phyloP scores from a whole-genome alignment of 768 basidiomycete genomes.

The Boletus tomentosulus region DNA sequence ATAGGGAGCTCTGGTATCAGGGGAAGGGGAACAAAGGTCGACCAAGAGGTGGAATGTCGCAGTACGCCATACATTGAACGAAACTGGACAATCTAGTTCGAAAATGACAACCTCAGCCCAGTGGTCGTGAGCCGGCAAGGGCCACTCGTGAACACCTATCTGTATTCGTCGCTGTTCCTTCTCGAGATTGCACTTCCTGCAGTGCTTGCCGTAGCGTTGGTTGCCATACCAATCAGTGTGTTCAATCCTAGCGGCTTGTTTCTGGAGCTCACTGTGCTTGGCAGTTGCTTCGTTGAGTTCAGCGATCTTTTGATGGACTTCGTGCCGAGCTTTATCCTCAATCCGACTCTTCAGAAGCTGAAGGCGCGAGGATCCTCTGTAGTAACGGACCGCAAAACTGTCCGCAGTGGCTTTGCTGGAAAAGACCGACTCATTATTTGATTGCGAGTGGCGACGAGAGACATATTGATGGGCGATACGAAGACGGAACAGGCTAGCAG shows the following conservation, averaged over 20 bases:
- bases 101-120: too few species aligned
- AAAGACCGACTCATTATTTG: constrained; percentile 32
- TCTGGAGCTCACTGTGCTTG: constrained; percentile 14
- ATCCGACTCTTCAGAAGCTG: constrained; percentile 28
- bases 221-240: background rate
- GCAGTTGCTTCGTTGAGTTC: constrained; percentile 27
- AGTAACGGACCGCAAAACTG: constrained; percentile 29
- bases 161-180: too few species aligned
- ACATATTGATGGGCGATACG: constrained; percentile 29
- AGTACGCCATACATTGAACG: too few species aligned
- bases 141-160: too few species aligned
- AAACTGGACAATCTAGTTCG: too few species aligned
- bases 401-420: constrained; percentile 5
- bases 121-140: too few species aligned
- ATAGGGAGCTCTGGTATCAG: background rate
- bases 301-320: constrained; percentile 19
- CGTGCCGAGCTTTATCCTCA: constrained; percentile 17
- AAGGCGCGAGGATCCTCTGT: background rate
- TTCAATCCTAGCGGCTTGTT: background rate
- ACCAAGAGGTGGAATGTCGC: too few species aligned
- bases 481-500: constrained; percentile 27
- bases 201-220: background rate
- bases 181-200: too few species aligned
- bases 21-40: background rate
- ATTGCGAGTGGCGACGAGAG: constrained; percentile 20